Evolutionary conservation across 1,284 basidiomycete genomes (phyloP).

Genomic region (Sanguinoderma infundibulare): DNA sequence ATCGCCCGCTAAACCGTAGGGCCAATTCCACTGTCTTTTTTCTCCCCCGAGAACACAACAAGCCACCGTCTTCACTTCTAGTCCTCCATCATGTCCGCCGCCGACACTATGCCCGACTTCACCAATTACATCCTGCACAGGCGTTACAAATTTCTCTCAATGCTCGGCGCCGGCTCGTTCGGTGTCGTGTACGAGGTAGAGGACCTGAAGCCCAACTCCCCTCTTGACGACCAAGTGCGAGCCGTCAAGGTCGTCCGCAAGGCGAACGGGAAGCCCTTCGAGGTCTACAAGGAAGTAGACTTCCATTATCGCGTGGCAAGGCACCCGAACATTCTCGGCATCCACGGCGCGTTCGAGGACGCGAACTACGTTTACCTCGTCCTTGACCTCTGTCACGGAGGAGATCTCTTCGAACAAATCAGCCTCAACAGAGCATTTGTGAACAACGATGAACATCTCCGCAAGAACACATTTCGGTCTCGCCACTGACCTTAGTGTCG

Average conservation of each 20-base stretch:
- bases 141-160: conserved; percentile 18
- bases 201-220: conserved; percentile 26
- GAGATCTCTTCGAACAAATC: conserved; percentile 70
- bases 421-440: conserved; percentile 52
- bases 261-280: not conserved
- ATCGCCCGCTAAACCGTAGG: not conserved
- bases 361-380: conserved; percentile 61
- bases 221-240: conserved; percentile 10
- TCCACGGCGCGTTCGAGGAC: conserved; percentile 64
- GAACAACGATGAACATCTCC: conserved; percentile 54
- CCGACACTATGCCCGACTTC: conserved; percentile 27
- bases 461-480: conserved; percentile 70
- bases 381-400: conserved; percentile 65
- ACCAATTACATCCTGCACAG: conserved; percentile 13
- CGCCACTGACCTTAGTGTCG: conserved; percentile 54
- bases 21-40: not conserved
- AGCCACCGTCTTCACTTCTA: not conserved
- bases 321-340: conserved; percentile 62
- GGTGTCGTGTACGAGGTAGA: conserved; percentile 39
- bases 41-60: not conserved
- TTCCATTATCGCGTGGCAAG: conserved; percentile 61
- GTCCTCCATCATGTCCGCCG: conserved; percentile 11
- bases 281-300: conserved; percentile 30
- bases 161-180: conserved; percentile 38
- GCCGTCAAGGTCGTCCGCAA: conserved; percentile 37